phyloP scores from a whole-genome alignment of 176 grass and related monocot species.

The Secale cereale region DNA sequence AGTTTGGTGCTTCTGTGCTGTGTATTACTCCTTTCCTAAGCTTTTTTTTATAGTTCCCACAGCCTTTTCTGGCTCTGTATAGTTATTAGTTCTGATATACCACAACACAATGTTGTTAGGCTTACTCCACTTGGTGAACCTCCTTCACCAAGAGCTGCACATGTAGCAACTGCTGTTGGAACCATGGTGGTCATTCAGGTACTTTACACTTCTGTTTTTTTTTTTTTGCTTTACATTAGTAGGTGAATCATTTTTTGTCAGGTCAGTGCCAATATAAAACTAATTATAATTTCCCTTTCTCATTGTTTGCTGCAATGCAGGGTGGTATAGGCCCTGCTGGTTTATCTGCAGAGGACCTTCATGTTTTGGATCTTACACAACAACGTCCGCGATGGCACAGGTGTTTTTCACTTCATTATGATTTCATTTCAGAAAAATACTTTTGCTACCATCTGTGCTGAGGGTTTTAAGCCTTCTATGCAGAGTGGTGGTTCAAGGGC shows the following conservation, averaged over 20 bases:
- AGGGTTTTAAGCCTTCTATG: constrained; percentile 19
- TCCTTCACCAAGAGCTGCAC: constrained; percentile 96
- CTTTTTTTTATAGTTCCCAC: neutral
- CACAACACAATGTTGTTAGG: constrained; percentile 40
- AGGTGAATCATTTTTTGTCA: neutral
- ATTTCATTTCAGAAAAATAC: constrained; percentile 1
- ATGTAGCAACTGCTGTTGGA: constrained; percentile 95
- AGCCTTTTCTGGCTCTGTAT: neutral
- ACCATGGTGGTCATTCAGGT: constrained; percentile 99
- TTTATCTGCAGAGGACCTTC: constrained; percentile 97
- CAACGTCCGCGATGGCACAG: constrained; percentile 94
- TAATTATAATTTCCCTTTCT: constrained; percentile 4
- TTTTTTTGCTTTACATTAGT: neutral
- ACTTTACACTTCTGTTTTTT: neutral
- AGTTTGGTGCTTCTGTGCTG: neutral
- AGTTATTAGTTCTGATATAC: constrained; percentile 11
- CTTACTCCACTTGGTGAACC: constrained; percentile 91
- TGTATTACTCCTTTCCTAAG: neutral
- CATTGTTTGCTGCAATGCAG: constrained; percentile 36
- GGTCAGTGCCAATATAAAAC: neutral
- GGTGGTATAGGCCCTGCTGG: constrained; percentile 97
- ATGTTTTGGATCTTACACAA: constrained; percentile 92
- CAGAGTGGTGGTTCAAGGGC: constrained; percentile 96
- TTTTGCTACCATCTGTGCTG: constrained; percentile 2
- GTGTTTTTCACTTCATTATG: constrained; percentile 34